Evolutionary conservation across 805 yeast genomes (phyloP).

Genomic region (Ascoidea rubescens): DNA sequence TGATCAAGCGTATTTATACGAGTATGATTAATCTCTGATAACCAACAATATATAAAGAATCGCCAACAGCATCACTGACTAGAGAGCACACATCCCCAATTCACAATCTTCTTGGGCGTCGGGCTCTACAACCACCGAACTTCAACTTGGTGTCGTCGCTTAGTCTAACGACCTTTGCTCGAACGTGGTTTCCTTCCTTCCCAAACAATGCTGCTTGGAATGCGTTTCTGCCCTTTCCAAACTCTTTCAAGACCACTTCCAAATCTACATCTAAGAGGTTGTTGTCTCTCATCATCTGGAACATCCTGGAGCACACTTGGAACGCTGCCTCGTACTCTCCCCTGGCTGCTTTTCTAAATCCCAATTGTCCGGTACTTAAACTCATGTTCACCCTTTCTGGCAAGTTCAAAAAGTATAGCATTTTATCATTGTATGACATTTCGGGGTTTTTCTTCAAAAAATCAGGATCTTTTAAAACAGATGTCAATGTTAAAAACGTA

Average conservation of each 20-base stretch:
- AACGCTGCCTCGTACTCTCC: constrained; percentile 89
- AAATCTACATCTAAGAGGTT: constrained; percentile 43
- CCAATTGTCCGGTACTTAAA: constrained; percentile 72
- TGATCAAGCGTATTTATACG: no score
- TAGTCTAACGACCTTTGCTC: constrained; percentile 53
- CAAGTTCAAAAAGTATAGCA: constrained; percentile 62
- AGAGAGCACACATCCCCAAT: neutral
- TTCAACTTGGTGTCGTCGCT: constrained; percentile 72
- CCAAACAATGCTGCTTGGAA: constrained; percentile 76
- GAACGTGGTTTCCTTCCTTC: constrained; percentile 66
- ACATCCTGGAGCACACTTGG: constrained; percentile 66
- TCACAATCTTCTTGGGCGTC: constrained; percentile 63
- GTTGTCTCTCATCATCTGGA: constrained; percentile 54
- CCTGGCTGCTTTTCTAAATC: constrained; percentile 80
- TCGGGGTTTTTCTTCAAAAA: constrained; percentile 41
- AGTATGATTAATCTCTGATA: no score
- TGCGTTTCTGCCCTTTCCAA: constrained; percentile 84
- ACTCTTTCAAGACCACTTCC: constrained; percentile 68
- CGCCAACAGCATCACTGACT: no score
- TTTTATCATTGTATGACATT: constrained; percentile 50
- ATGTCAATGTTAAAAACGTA: constrained; percentile 64
- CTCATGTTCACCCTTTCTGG: constrained; percentile 63
- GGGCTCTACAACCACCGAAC: constrained; percentile 88
- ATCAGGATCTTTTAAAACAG: constrained; percentile 52
- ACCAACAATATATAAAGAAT: no score